These are phyloP conservation scores for Alternaria triticina DNA, from an alignment of 2,329 filamentous ascomycete genomes.

Conservation along the genomic window DNA sequence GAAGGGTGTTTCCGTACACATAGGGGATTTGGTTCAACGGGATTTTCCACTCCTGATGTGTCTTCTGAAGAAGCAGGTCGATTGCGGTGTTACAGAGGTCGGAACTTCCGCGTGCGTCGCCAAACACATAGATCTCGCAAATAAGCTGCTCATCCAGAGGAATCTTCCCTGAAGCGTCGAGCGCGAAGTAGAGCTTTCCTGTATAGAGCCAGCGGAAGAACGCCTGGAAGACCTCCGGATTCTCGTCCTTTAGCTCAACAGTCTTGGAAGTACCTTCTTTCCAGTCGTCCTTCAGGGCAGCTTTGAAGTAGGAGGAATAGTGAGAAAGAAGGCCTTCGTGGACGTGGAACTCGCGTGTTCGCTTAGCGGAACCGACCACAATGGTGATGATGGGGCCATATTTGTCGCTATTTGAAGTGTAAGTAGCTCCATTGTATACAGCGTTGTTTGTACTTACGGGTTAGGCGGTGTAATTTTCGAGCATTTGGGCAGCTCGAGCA, in stretches of 20 bases:
- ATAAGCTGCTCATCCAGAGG: neutral
- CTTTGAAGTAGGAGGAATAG: neutral
- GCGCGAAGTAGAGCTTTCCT: neutral
- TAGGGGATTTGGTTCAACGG: too few relatives aligned
- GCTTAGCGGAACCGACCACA: too few relatives aligned
- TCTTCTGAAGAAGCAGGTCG: neutral
- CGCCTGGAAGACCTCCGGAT: neutral
- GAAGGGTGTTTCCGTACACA: neutral
- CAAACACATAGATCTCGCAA: neutral
- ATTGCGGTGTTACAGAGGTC: rapidly evolving
- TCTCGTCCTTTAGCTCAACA: neutral
- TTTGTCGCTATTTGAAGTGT: rapidly evolving
- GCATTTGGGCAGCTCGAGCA: neutral
- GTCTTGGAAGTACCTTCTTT: neutral
- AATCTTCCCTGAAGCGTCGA: neutral
- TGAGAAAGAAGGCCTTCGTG: neutral
- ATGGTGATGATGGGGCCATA: neutral
- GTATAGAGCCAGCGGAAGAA: neutral
- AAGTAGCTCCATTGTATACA: too few relatives aligned
- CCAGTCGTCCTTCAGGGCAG: neutral
- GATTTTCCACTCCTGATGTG: neutral
- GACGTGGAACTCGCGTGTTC: neutral
- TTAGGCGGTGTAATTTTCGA: neutral
- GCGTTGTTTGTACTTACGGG: neutral
- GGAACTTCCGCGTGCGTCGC: rapidly evolving